A percentile compares a stretch with the other conserved stretches of the same genome.
Conservation (phyloP, 2,329 filamentous ascomycete genomes). For the Aspergillus intermedius region DNA sequence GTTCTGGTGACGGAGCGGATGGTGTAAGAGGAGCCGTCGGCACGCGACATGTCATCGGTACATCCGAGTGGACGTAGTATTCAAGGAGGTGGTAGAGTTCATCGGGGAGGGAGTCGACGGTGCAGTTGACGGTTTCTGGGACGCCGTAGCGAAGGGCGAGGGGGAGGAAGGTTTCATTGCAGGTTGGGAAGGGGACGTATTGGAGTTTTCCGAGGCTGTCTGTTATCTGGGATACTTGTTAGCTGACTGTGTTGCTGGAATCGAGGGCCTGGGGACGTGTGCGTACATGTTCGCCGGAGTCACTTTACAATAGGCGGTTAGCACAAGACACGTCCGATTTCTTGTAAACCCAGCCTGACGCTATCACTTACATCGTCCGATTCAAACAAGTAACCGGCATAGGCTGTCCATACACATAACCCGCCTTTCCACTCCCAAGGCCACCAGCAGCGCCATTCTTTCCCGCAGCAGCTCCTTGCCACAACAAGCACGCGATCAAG, state of each 20-base stretch:
- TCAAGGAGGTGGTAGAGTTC: conserved; percentile 53
- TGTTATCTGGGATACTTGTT: conserved; percentile 50
- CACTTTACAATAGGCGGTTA: conserved; percentile 12
- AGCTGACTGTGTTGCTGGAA: not conserved
- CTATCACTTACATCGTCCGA: conserved; percentile 58
- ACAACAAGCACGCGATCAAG: conserved; percentile 13
- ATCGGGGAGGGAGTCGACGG: conserved; percentile 47
- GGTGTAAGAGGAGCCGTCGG: conserved; percentile 62
- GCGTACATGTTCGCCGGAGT: conserved; percentile 27
- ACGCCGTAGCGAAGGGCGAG: conserved; percentile 82
- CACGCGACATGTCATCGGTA: conserved; percentile 83
- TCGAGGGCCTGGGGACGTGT: not conserved
- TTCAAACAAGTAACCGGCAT: conserved; percentile 69
- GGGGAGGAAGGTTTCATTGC: conserved; percentile 77
- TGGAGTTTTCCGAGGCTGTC: conserved; percentile 73
- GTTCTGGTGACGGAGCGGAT: conserved; percentile 9
- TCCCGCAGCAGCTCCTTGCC: conserved; percentile 18
- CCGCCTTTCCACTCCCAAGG: conserved; percentile 15
- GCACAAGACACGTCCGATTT: not conserved
- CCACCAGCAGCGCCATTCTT: conserved; percentile 13
- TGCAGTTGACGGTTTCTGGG: conserved; percentile 53
- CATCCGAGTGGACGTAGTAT: conserved; percentile 97
- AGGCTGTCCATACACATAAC: conserved; percentile 50
- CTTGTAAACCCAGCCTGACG: not conserved
- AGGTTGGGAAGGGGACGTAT: conserved; percentile 85